These are phyloP conservation scores for Moniliophthora roreri DNA, from an alignment of 1,284 basidiomycete species.

Conservation along the genomic window DNA sequence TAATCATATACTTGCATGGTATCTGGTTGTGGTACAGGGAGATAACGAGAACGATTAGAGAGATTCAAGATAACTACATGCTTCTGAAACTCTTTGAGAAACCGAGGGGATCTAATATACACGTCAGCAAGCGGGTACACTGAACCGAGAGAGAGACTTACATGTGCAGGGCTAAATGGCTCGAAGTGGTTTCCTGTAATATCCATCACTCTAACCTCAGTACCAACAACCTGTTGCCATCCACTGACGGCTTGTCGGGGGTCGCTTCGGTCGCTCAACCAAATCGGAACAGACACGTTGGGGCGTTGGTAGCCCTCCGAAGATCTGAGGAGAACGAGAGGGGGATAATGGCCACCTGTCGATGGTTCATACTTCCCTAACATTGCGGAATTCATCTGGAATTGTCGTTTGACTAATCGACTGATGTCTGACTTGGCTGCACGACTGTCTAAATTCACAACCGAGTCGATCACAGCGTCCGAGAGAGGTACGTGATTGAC, in stretches of 20 bases:
- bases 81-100: conserved; percentile 6
- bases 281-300: conserved; percentile 36
- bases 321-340: conserved; percentile 46
- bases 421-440: conserved; percentile 12
- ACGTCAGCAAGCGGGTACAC: neutral
- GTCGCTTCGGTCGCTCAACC: conserved; percentile 50
- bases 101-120: conserved; percentile 3
- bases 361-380: conserved; percentile 16
- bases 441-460: conserved; percentile 26
- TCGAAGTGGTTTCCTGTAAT: conserved; percentile 70
- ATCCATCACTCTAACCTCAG: conserved; percentile 43
- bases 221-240: conserved; percentile 48
- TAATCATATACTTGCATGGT: too few species aligned
- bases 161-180: conserved; percentile 52
- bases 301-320: conserved; percentile 36
- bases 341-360: conserved; percentile 22
- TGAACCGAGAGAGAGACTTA: conserved; percentile 30
- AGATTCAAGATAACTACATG: conserved; percentile 8
- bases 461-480: conserved; percentile 43
- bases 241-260: conserved; percentile 31
- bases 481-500: conserved; percentile 47
- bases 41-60: neutral
- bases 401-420: conserved; percentile 17
- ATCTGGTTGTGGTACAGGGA: too few species aligned
- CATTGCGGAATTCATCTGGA: conserved; percentile 14